Percentiles rank a stretch among this genome's conserved stretches.
Evolutionary conservation across 768 basidiomycete species (phyloP).

Genomic region (Russula compacta): DNA sequence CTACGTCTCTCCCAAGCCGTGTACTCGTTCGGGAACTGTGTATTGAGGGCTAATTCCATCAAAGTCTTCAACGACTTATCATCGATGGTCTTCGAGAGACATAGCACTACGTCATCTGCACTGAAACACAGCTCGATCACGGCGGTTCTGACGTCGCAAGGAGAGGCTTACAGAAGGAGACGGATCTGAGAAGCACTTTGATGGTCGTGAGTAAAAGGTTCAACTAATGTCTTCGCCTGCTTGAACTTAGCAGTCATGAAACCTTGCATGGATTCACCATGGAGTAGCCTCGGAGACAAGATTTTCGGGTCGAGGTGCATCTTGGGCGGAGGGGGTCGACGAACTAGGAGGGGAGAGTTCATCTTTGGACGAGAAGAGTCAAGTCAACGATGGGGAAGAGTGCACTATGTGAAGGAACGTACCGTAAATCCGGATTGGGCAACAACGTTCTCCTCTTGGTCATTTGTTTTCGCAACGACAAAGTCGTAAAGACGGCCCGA

Average conservation of each 20-base stretch:
- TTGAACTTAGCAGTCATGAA: conserved; percentile 14
- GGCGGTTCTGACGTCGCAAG: not conserved
- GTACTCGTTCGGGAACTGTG: not conserved
- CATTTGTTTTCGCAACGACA: conserved; percentile 46
- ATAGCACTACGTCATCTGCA: conserved; percentile 1
- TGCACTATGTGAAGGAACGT: not conserved
- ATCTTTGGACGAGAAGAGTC: not conserved
- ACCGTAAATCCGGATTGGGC: conserved; percentile 40
- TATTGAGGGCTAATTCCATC: not conserved
- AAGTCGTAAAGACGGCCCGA: conserved; percentile 44
- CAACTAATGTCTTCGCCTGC: not conserved
- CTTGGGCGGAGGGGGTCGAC: not conserved
- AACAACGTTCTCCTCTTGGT: conserved; percentile 45
- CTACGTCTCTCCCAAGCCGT: not conserved
- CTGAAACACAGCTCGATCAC: not conserved
- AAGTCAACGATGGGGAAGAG: not conserved
- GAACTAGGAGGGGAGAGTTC: not conserved
- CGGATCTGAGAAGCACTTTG: conserved; percentile 1
- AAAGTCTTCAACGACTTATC: conserved; percentile 2
- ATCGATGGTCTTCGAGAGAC: conserved; percentile 9
- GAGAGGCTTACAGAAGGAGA: not conserved
- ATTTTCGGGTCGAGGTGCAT: not conserved
- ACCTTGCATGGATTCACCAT: conserved; percentile 20
- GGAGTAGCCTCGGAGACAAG: conserved; percentile 8
- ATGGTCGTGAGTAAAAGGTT: not conserved